Conservation (phyloP, 2,329 filamentous ascomycete genomes). For the Colletotrichum theobromicola region DNA sequence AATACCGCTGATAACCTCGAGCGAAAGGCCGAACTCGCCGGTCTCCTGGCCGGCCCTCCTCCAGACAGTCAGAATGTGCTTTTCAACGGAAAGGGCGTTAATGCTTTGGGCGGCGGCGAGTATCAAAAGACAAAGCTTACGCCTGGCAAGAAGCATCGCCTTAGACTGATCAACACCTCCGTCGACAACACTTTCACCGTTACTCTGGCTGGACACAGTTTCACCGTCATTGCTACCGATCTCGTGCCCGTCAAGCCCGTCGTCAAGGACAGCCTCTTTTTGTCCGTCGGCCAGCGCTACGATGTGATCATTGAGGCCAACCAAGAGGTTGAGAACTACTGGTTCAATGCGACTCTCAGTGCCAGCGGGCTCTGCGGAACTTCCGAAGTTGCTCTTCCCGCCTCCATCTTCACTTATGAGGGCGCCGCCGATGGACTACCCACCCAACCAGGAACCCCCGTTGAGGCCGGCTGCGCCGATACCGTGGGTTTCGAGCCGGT, state of each 20-base stretch:
- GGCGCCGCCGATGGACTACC: slow-evolving; percentile 35
- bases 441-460: slow-evolving; percentile 28
- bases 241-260: slow-evolving; percentile 59
- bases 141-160: slow-evolving; percentile 51
- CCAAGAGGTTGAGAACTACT: slow-evolving; percentile 40
- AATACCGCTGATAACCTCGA: slow-evolving; percentile 32
- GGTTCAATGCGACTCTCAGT: slow-evolving; percentile 43
- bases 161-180: slow-evolving; percentile 57
- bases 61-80: slow-evolving; percentile 41
- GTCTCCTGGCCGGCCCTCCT: slow-evolving; percentile 21
- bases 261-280: slow-evolving; percentile 49
- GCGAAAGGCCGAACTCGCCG: slow-evolving; percentile 16
- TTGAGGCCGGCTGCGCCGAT: slow-evolving; percentile 24
- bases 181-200: slow-evolving; percentile 55
- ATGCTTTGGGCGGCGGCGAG: slow-evolving; percentile 31
- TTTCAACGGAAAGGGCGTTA: slow-evolving; percentile 47
- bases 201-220: slow-evolving; percentile 54
- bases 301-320: slow-evolving; percentile 45
- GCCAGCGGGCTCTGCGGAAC: slow-evolving; percentile 31
- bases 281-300: slow-evolving; percentile 52
- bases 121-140: slow-evolving; percentile 36
- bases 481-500: slow-evolving; percentile 25
- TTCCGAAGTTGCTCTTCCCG: slow-evolving; percentile 34
- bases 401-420: slow-evolving; percentile 41
- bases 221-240: slow-evolving; percentile 59